Evolutionary conservation across 345 rosid species (phyloP).

Genomic region (Salix purpurea): DNA sequence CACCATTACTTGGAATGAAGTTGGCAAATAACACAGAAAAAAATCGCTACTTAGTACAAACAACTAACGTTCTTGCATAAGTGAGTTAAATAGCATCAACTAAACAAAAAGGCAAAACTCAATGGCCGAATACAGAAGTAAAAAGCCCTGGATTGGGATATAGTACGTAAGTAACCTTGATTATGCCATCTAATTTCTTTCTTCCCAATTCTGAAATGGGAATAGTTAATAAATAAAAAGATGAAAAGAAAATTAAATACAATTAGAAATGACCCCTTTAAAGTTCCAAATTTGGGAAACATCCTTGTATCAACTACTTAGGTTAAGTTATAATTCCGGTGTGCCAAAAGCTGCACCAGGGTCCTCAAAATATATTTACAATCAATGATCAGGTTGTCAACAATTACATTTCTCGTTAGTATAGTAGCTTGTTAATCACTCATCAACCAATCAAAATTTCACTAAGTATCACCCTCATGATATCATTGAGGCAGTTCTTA

Average conservation of each 20-base stretch:
- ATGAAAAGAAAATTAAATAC: neutral
- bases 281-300: neutral
- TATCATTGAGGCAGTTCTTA: neutral
- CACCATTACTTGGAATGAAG: neutral
- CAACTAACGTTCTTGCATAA: neutral
- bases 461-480: neutral
- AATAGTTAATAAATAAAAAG: neutral
- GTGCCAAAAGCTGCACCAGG: too few relatives aligned
- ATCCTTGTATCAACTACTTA: too few relatives aligned
- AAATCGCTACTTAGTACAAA: neutral
- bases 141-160: neutral
- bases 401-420: neutral
- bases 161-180: neutral
- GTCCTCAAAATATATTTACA: neutral
- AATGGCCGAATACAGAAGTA: neutral
- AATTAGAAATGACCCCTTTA: neutral
- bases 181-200: neutral
- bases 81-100: neutral
- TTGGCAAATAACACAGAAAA: neutral
- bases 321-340: too few relatives aligned
- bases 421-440: neutral
- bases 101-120: neutral
- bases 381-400: neutral
- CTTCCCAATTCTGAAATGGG: neutral
- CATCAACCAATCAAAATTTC: neutral